These are phyloP conservation scores for Pholiota molesta DNA, from an alignment of 768 basidiomycete genomes.

Conservation along the genomic window DNA sequence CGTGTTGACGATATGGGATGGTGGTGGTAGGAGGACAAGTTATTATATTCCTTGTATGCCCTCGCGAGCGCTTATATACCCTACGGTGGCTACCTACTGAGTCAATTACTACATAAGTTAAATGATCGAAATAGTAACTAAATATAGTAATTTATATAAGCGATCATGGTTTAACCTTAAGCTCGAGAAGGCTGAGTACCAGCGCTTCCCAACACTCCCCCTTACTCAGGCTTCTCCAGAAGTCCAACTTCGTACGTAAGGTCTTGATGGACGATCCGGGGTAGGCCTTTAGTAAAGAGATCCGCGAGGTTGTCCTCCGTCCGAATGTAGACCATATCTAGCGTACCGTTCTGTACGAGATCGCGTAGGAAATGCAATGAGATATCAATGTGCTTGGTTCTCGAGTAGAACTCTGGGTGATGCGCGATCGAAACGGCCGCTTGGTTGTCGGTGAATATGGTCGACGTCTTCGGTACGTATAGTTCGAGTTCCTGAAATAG, in stretches of 20 bases:
- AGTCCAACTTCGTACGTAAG: not conserved
- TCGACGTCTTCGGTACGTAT: conserved; percentile 12
- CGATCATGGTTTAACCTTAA: no score
- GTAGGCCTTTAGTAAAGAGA: conserved; percentile 12
- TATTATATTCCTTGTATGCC: no score
- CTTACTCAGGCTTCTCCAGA: no score
- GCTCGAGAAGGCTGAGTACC: no score
- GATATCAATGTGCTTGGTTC: conserved; percentile 19
- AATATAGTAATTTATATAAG: not conserved
- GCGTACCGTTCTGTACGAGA: conserved; percentile 9
- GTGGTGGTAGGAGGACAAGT: no score
- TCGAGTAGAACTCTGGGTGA: conserved; percentile 17
- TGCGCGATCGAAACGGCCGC: conserved; percentile 16
- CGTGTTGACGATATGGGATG: no score
- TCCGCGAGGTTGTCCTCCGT: conserved; percentile 9
- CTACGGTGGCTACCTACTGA: no score
- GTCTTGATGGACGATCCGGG: not conserved
- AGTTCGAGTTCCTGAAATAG: conserved; percentile 21
- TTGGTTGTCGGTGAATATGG: conserved; percentile 21
- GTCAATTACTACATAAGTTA: no score
- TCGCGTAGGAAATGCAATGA: conserved; percentile 13
- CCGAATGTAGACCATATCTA: conserved; percentile 13
- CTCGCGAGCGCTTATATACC: no score
- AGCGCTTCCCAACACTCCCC: no score
- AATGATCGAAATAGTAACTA: no score